Percentiles rank a stretch among this genome's conserved stretches.
Conservation (phyloP, 2,329 filamentous ascomycete genomes). For the Hymenoscyphus fraxineus region DNA sequence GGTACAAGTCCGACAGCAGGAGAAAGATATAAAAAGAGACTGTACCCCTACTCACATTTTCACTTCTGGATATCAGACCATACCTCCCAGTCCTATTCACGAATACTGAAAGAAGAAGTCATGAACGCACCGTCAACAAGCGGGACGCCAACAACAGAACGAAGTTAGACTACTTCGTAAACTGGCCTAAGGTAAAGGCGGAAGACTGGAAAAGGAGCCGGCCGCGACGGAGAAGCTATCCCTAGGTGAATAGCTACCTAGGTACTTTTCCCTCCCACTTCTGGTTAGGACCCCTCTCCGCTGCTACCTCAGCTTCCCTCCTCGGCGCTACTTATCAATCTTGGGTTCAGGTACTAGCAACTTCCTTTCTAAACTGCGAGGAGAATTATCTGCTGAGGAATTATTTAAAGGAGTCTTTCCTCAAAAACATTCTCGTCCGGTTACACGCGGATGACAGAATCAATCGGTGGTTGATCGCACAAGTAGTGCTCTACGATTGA, state of each 20-base stretch:
- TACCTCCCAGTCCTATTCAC: not conserved
- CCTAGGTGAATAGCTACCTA: not conserved
- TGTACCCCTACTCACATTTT: not conserved
- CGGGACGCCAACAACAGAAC: not conserved
- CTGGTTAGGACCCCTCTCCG: not conserved
- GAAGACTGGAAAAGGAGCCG: not conserved
- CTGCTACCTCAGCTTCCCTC: not conserved
- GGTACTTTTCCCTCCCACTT: not conserved
- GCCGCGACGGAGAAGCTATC: not conserved
- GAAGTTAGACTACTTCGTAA: not conserved
- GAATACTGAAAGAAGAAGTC: not conserved
- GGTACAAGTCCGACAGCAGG: not conserved
- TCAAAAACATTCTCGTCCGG: not conserved
- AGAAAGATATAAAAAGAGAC: not conserved
- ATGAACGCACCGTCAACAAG: not conserved
- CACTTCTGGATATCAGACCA: not conserved
- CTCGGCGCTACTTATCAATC: not conserved
- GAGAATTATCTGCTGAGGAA: not conserved
- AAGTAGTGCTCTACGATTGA: not conserved
- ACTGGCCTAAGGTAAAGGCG: not conserved
- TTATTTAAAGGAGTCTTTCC: not conserved
- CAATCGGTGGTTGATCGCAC: not conserved
- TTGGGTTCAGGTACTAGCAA: not conserved
- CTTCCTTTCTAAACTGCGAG: not conserved
- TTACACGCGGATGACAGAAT: not conserved